Percentiles rank a stretch among this genome's conserved stretches.
Evolutionary conservation across 73 alveolate species (phyloP).

Genomic region (Blepharisma stoltei): DNA sequence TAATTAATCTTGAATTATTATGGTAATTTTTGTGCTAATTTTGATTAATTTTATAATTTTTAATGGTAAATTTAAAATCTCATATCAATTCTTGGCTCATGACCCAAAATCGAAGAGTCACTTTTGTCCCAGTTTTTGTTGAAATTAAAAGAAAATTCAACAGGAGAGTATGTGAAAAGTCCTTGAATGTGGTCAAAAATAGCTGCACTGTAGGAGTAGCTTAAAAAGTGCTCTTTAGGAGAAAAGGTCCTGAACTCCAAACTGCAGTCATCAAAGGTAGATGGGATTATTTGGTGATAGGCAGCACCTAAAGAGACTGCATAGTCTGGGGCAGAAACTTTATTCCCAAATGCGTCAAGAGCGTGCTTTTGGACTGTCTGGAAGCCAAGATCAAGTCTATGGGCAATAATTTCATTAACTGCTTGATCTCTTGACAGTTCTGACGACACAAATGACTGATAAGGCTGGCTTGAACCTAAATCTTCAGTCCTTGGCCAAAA

Average conservation of each 20-base stretch:
- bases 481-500: conserved; percentile 22
- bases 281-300: background rate
- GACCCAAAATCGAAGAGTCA: too few species aligned
- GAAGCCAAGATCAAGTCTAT: conserved; percentile 1
- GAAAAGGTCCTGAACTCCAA: background rate
- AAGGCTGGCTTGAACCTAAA: conserved; percentile 3
- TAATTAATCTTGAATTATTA: too few species aligned
- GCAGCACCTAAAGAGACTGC: conserved; percentile 19
- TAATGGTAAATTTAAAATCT: too few species aligned
- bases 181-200: too few species aligned
- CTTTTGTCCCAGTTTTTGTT: too few species aligned
- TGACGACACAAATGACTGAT: background rate
- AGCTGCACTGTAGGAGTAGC: too few species aligned
- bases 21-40: too few species aligned
- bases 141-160: too few species aligned
- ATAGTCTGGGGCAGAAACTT: conserved; percentile 2
- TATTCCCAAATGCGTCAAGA: conserved; percentile 1
- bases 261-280: background rate
- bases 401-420: background rate
- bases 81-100: too few species aligned
- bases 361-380: conserved; percentile 12
- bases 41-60: too few species aligned
- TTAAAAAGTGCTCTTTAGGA: background rate
- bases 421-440: background rate
- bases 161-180: too few species aligned